Evolutionary conservation across 164 flowering plant genomes (phyloP), one percentile per base, ranked within the genome.

Genomic region (Paratinospora sagittata): DNA sequence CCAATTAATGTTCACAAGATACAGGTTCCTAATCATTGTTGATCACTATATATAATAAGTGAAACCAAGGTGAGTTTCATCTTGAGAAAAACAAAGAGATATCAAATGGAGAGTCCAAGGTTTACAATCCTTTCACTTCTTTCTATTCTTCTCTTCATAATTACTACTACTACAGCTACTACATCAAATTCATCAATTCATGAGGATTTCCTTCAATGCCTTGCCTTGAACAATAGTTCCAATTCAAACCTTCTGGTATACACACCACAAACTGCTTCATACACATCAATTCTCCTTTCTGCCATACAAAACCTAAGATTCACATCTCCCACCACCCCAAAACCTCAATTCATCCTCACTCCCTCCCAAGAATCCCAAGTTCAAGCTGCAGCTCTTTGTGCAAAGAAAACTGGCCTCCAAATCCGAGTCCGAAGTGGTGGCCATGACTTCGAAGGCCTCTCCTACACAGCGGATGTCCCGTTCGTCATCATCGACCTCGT

Each of bases 301-400:
- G 11, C 27, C 11, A 16, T 26, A 62, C n/a, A 23, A 23, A 62
- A 62, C 33, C 65, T 26, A 8, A 62, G 65, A 16, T 62, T 62
- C 27, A 8, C 33, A 26, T 8, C 33, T n/a, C 34, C 65, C 30
- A 26, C 9, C 34, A 62, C 65, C 30, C 65, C 65, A 62, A 62
- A 62, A 8, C 65, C 65, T 23, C 26, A 23, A 8, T 33, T 62
- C 9, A 62, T 62, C 11, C 12, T 62, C 9, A 62, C 65, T 24
- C 33, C 65, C 33, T 62, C 27, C 33, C 65, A 62, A 24, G 65
- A 62, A 23, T 23, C 65, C 33, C 65, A 62, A 24, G 65, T 62
- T 26, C 65, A 62, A 62, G 65, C 65, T 7, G 65, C 65, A 24
- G 34, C 21, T 7, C n/a, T 62, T 26, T 62, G 65, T 62, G n/a